Evolutionary conservation across 2,329 filamentous ascomycete genomes (phyloP), one percentile per base, ranked within the genome.

Genomic region (Penicillium sp.): DNA sequence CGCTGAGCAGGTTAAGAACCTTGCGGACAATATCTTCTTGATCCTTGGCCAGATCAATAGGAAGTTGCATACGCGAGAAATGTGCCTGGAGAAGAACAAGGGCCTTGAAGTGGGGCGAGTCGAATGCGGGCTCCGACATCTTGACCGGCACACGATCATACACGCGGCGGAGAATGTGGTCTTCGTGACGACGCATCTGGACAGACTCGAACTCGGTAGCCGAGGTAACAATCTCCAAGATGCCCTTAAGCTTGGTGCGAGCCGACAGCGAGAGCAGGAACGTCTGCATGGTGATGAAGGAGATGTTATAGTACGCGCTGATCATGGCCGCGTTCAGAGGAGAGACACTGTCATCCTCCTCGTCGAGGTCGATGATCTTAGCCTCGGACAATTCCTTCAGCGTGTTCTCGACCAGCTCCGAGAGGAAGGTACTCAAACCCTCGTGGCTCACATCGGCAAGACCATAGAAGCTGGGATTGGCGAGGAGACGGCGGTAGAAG

Each of bases 251-350:
- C 76, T 95, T 97, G 3, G 91, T 97, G 60, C 86, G 86, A 37
- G 84, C 84, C 47, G 83, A 91, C 41, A 98, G 80, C 12, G 93
- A 98, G 48, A 98, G 78, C 44, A 98, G 78, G 78, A 98, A 92
- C 0, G 93, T 98, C 74, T 98, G 92, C 91, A 98, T 98, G 2
- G 93, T 98, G 69, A 95, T 88, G 74, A 96, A 97, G 5, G 92
- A 96, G 65, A 98, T 95, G 72, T 96, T 97, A 80, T 98, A 98
- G 78, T 98, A 97, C 1, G 93, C 90, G 8, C 89, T 90, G 65
- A 98, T 97, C 88, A 96, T 96, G 59, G 93, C 93, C 2, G 92
- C 88, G 69, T 98, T 97, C 62, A 95, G 82, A 12, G 93, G 91
- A 15, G 87, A 81, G 39, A 97, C 86, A 1, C 84, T 85, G 62